A percentile compares a stretch with the other conserved stretches of the same genome.
Conservation (phyloP, 2,329 filamentous ascomycete species). For the Eurotiales sp. region DNA sequence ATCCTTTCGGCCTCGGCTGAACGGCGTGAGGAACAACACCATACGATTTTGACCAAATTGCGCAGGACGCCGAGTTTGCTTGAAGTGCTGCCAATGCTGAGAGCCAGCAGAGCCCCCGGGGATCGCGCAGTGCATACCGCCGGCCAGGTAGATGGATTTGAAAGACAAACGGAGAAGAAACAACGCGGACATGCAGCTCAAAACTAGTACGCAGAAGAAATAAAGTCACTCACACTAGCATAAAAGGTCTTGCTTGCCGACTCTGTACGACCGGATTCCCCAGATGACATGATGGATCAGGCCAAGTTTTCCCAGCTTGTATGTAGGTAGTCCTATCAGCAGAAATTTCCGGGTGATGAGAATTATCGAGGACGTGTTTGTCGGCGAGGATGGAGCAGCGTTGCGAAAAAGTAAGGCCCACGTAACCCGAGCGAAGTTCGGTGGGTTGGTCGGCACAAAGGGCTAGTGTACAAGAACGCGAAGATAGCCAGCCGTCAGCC, state of each 20-base stretch:
- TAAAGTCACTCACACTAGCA: constrained; percentile 29
- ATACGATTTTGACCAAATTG: background rate
- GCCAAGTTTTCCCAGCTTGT: too few species aligned
- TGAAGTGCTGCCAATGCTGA: background rate
- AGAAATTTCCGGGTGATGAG: too few species aligned
- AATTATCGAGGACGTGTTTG: background rate
- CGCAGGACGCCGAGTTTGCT: background rate
- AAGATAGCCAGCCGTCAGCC: too few species aligned
- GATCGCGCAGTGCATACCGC: background rate
- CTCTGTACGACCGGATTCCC: constrained; percentile 25
- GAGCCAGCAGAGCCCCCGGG: background rate
- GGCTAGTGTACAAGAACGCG: too few species aligned
- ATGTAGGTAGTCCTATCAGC: too few species aligned
- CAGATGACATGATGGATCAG: constrained; percentile 25
- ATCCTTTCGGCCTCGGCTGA: constrained; percentile 11
- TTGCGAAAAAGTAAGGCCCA: too few species aligned
- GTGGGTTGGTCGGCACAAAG: too few species aligned
- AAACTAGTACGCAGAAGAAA: constrained; percentile 5
- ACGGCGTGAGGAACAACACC: background rate
- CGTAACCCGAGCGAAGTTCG: too few species aligned
- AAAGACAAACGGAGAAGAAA: background rate
- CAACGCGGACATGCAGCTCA: background rate
- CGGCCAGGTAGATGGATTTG: background rate
- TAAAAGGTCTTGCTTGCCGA: constrained; percentile 34
- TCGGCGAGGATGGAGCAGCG: background rate